These are phyloP conservation scores for Candida glucosophila DNA, from an alignment of 1,139 yeast species.

Conservation along the genomic window DNA sequence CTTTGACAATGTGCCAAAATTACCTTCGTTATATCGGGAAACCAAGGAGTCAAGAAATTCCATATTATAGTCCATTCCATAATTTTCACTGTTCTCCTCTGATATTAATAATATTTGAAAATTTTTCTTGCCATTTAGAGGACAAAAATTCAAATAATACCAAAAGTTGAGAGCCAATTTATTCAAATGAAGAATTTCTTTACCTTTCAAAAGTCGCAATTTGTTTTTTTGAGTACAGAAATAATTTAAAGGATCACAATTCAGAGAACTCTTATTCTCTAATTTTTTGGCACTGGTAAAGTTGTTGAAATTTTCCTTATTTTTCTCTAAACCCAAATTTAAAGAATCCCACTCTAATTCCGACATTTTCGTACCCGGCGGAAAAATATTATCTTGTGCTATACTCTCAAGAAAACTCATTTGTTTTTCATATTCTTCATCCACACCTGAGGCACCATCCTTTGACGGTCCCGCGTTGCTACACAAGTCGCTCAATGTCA, in stretches of 20 bases:
- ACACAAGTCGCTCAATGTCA: constrained; percentile 25
- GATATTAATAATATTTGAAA: constrained; percentile 46
- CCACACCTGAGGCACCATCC: no score
- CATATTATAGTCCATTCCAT: constrained; percentile 10
- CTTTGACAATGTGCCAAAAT: constrained; percentile 37
- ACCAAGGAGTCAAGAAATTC: constrained; percentile 34
- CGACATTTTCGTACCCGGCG: constrained; percentile 26
- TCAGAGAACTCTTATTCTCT: no score
- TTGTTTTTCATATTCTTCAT: no score
- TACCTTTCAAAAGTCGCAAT: constrained; percentile 17
- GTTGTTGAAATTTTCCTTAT: constrained; percentile 4
- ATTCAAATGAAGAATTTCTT: constrained; percentile 27
- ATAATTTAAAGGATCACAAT: constrained; percentile 4
- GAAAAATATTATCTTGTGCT: constrained; percentile 31
- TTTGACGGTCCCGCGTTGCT: constrained; percentile 25
- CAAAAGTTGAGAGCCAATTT: constrained; percentile 38
- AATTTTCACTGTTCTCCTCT: constrained; percentile 14
- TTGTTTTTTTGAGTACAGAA: constrained; percentile 10
- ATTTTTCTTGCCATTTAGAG: constrained; percentile 40
- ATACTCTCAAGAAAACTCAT: no score
- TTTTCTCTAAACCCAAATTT: constrained; percentile 19
- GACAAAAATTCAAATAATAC: constrained; percentile 49
- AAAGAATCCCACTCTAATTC: constrained; percentile 28
- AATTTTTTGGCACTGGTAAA: no score
- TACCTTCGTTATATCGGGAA: constrained; percentile 38